Conservation (phyloP, 2,329 filamentous ascomycete genomes). For the Zasmidium angulare region DNA sequence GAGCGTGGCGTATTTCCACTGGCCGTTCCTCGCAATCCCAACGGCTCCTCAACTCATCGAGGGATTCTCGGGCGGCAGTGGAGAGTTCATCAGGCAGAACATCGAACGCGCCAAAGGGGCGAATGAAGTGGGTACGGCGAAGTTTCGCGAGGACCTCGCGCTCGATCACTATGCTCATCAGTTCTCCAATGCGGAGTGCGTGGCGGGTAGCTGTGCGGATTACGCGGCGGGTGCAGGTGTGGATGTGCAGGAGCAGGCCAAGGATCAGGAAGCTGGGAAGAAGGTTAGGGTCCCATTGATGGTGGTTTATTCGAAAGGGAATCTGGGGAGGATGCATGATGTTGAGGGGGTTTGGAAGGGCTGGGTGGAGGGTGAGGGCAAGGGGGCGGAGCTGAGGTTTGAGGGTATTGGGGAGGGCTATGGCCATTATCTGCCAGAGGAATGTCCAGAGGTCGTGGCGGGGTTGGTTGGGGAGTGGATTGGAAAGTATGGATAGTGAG, state of each 20-base stretch:
- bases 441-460: constrained; percentile 40
- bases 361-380: constrained; percentile 40
- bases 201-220: constrained; percentile 48
- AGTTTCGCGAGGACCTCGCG: constrained; percentile 38
- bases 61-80: constrained; percentile 44
- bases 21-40: constrained; percentile 52
- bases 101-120: constrained; percentile 34
- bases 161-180: constrained; percentile 45
- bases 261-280: constrained; percentile 46
- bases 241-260: constrained; percentile 45
- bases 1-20: constrained; percentile 48
- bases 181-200: constrained; percentile 44
- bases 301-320: constrained; percentile 46
- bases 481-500: constrained; percentile 16
- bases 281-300: constrained; percentile 46
- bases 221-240: constrained; percentile 46
- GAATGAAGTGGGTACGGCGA: constrained; percentile 32
- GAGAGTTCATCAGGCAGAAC: constrained; percentile 37
- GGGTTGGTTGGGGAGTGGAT: constrained; percentile 29
- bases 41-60: constrained; percentile 46
- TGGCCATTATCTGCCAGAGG: constrained; percentile 51
- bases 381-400: constrained; percentile 26
- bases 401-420: constrained; percentile 38
- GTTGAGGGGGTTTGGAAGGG: constrained; percentile 45
- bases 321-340: constrained; percentile 45